These are phyloP conservation scores for Telopea speciosissima DNA, from an alignment of 177 flowering plant species.

Conservation along the genomic window DNA sequence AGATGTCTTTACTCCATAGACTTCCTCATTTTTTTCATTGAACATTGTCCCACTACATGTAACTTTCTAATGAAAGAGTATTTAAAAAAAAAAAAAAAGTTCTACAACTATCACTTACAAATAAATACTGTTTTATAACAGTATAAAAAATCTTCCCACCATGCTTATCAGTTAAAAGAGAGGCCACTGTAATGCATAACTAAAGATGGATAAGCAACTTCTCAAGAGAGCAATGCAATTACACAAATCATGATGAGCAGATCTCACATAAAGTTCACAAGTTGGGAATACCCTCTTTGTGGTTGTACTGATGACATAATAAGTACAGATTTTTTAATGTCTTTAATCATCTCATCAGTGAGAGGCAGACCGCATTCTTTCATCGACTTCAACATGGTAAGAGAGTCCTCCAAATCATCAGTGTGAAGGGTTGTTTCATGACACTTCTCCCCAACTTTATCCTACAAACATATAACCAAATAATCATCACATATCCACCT, in stretches of 20 bases:
- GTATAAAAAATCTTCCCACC: no score
- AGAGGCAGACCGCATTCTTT: conserved; percentile 69
- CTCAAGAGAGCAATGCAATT: neutral
- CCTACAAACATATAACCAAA: conserved; percentile 18
- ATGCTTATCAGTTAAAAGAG: no score
- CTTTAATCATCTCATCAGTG: conserved; percentile 69
- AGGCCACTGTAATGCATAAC: neutral
- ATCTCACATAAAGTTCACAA: neutral
- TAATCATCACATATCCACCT: neutral
- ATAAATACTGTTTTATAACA: no score
- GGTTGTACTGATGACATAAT: conserved; percentile 57
- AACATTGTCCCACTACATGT: no score
- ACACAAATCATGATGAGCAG: neutral
- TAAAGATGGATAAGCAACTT: neutral
- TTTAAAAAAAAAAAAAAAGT: no score
- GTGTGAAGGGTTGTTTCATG: conserved; percentile 56
- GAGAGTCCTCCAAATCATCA: conserved; percentile 80
- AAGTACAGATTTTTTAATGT: conserved; percentile 60
- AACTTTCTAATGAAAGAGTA: no score
- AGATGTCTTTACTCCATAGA: no score
- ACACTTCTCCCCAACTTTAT: conserved; percentile 47
- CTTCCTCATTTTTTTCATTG: no score
- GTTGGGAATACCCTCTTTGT: conserved; percentile 39
- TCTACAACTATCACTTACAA: no score
- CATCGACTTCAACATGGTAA: conserved; percentile 66